Conservation (phyloP, 2,329 filamentous ascomycete species). For the Fusarium euwallaceae region DNA sequence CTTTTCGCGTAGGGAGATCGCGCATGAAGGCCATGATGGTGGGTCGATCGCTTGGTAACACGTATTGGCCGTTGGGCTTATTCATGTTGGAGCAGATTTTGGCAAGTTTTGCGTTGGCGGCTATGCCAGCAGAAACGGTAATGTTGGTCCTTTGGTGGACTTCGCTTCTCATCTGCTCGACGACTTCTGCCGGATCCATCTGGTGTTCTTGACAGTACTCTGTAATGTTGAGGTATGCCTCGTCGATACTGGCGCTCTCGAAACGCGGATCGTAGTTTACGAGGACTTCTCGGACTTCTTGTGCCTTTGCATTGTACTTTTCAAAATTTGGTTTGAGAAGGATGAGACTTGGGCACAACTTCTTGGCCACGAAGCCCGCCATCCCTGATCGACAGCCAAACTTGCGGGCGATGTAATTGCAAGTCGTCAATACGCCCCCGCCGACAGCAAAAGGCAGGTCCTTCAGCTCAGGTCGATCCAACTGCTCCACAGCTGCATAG, state of each 20-base stretch:
- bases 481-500: constrained; percentile 92
- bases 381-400: constrained; percentile 95
- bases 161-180: constrained; percentile 82
- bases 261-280: constrained; percentile 91
- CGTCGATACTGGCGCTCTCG: constrained; percentile 94
- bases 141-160: constrained; percentile 82
- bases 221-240: constrained; percentile 96
- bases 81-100: constrained; percentile 97
- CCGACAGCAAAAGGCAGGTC: constrained; percentile 93
- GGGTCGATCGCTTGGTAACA: constrained; percentile 77
- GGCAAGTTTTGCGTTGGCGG: constrained; percentile 90
- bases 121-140: constrained; percentile 94
- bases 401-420: constrained; percentile 90
- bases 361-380: constrained; percentile 95
- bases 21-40: constrained; percentile 89
- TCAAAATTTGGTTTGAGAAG: constrained; percentile 87
- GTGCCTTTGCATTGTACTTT: constrained; percentile 92
- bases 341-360: constrained; percentile 88
- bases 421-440: constrained; percentile 72
- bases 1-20: constrained; percentile 85
- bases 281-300: constrained; percentile 86
- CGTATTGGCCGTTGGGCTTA: constrained; percentile 95
- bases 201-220: constrained; percentile 80
- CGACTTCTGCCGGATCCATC: constrained; percentile 78
- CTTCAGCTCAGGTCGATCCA: constrained; percentile 86